Evolutionary conservation across 164 flowering plant genomes (phyloP), one percentile per base, ranked within the genome.

Genomic region (Kalanchoe fedtschenkoi): DNA sequence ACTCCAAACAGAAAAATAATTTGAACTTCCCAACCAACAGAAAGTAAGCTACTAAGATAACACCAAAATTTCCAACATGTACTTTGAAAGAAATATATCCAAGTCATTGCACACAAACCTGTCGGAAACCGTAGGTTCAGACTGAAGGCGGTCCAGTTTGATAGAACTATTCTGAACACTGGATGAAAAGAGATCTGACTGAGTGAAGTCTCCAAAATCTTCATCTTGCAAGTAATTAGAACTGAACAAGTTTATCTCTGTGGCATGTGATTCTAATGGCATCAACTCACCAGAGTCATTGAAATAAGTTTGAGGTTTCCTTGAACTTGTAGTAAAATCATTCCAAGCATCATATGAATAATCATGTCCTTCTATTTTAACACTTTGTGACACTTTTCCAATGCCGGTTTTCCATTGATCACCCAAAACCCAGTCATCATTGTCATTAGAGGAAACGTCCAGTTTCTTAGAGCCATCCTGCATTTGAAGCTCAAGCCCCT

Each of bases 251-350:
- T 51, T 51, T 24, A 51, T 51, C 13, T 51, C 56, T 10, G 32
- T 4, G 5, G 56, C 32, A 9, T 51, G 56, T 51, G 32, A 24
- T 24, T 26, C 51, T n/a, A 24, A 43, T 11, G 32, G 9, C n/a
- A 51, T 29, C 26, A 15, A 9, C 13, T 37, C 39, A 2, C 39
- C 1, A 0, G 32, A 51, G 15, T 7, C 32, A 51, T 51, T 51
- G 26, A 24, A 24, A 16, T 51, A 32, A 26, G 24, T 14, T 51
- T 51, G 56, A 51, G 32, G 56, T 51, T 10, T 51, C 14, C 56
- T 51, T 51, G 56, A 51, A 17, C 32, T 51, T 51, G 56, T 29
- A 24, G 56, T 10, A 22, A 51, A 51, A 51, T 51, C 56, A 51
- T 51, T 51, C 56, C 56, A 51, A 11, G 30, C 32, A 51, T 51